Conservation (phyloP, 495 filamentous ascomycete species). For the Lepraria neglecta region DNA sequence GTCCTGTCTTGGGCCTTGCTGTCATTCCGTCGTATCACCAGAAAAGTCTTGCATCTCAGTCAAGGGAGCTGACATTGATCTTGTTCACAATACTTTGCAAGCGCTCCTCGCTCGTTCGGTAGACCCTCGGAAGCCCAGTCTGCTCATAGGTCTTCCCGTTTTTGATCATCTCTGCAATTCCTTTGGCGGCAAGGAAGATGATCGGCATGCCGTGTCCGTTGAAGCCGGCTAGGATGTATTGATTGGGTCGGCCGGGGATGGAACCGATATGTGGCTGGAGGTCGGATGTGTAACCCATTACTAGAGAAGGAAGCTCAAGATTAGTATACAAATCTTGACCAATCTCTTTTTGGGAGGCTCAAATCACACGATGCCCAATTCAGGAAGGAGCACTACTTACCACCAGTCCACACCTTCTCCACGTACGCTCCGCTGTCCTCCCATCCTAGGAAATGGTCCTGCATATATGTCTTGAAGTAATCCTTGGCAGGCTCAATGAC, state of each 20-base stretch:
- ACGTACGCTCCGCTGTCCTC: slow-evolving; percentile 5
- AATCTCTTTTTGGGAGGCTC: too few species aligned
- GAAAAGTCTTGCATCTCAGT: not conserved
- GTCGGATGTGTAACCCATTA: not conserved
- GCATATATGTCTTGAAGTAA: not conserved
- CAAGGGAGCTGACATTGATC: not conserved
- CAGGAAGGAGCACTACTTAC: not conserved
- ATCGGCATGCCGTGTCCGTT: not conserved
- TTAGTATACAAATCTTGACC: not conserved
- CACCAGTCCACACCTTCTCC: not conserved
- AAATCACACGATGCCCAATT: too few species aligned
- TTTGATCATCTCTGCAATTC: not conserved
- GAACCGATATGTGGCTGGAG: not conserved
- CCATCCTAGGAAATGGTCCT: not conserved
- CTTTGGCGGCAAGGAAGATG: not conserved
- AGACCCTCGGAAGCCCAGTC: not conserved
- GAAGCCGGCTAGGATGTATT: not conserved
- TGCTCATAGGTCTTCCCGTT: not conserved
- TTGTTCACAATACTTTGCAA: not conserved
- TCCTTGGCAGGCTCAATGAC: not conserved
- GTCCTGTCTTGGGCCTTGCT: not conserved
- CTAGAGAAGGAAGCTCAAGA: not conserved
- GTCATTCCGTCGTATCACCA: not conserved
- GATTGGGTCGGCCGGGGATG: not conserved
- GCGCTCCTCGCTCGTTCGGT: not conserved